Conservation (phyloP, 495 filamentous ascomycete species). For the Gamarada debralockiae region DNA sequence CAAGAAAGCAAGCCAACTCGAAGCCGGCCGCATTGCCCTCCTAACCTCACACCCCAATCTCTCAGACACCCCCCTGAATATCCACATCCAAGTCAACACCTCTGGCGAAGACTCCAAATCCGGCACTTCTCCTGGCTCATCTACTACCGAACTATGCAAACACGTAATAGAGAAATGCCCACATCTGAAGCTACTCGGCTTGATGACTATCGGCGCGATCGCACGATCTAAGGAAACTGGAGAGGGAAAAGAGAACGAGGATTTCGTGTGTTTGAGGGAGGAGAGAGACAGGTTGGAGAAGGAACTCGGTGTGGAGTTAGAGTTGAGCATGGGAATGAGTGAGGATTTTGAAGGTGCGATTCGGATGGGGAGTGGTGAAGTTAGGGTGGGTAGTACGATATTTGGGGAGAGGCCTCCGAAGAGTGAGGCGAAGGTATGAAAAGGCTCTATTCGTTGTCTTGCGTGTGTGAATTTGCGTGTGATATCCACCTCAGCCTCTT, state of each 20-base stretch:
- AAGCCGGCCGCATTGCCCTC: slow-evolving; percentile 67
- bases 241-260: slow-evolving; percentile 80
- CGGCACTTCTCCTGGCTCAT: slow-evolving; percentile 63
- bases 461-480: no score
- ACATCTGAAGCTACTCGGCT: slow-evolving; percentile 66
- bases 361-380: slow-evolving; percentile 76
- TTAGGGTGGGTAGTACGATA: slow-evolving; percentile 92
- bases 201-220: slow-evolving; percentile 98
- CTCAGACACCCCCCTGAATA: slow-evolving; percentile 43
- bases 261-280: slow-evolving; percentile 68
- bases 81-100: slow-evolving; percentile 94
- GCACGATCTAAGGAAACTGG: slow-evolving; percentile 69
- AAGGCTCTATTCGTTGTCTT: not conserved
- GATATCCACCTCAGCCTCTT: no score
- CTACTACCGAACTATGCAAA: slow-evolving; percentile 56
- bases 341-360: slow-evolving; percentile 92
- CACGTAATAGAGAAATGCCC: slow-evolving; percentile 68
- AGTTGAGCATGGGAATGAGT: slow-evolving; percentile 80
- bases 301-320: slow-evolving; percentile 42
- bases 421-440: slow-evolving; percentile 1
- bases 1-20: slow-evolving; percentile 80
- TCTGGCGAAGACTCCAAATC: slow-evolving; percentile 84
- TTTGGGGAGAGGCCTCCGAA: slow-evolving; percentile 77
- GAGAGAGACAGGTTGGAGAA: slow-evolving; percentile 58
- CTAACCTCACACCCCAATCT: slow-evolving; percentile 27